Evolutionary conservation across 441 rosid genomes (phyloP), one percentile per base, ranked within the genome.

Genomic region (Pelargonium hybrid): DNA sequence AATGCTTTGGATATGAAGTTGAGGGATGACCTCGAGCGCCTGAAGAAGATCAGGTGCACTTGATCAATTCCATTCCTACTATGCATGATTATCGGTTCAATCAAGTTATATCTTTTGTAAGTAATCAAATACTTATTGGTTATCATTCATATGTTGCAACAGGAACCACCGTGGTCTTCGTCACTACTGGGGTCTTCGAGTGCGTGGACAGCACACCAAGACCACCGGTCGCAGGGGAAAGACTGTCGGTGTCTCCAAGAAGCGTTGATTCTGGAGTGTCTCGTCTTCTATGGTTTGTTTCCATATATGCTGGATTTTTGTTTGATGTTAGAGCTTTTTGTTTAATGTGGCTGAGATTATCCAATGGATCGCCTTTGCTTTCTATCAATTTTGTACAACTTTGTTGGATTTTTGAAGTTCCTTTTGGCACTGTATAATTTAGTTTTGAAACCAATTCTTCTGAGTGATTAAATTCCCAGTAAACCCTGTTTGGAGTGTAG

Each of bases 151-250:
- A 54, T 26, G 52, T 50, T 17, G 15, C 21, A 50, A 56, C 69
- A 76, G 79, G 75, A 76, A 76, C 48, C 79, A 76, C 61, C 75
- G 79, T 26, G 75, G 79, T 62, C 69, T 76, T 66, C 73, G 79
- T 26, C 79, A 76, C 63, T 72, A 71, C 39, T 72, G 75, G 79
- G 79, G 79, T 2, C 75, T 76, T 4, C 75, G 79, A 1, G 79
- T 76, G 1, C 79, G 79, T 48, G 79, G 79, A 8, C 79, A 76
- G 61, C 79, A 76, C 79, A 72, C 79, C 59, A 48, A 48, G 56
- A 48, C 56, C 56, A 48, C 56, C 3, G 56, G 56, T 18, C 56
- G 56, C 15, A 48, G 56, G 18, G 56, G 56, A 48, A 48, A 48
- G 56, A 48, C 56, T 14, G 56, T 48, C 0, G 56, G 56, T 48